Percentiles rank a stretch among this genome's conserved stretches.
These are phyloP conservation scores for Agapanthus africanus DNA, from an alignment of 106 monocot genomes.

Conservation along the genomic window DNA sequence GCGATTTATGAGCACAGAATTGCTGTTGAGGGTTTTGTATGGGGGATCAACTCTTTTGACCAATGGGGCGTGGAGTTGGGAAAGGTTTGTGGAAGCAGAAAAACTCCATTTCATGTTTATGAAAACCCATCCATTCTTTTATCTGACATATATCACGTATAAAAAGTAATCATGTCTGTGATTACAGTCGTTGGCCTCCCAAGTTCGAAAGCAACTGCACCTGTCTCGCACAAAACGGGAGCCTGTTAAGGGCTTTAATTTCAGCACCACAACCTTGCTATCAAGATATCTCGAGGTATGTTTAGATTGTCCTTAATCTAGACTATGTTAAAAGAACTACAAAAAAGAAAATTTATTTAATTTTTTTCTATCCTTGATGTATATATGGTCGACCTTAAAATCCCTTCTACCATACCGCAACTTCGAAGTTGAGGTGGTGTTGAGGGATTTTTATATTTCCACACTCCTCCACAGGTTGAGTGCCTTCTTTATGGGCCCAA, in stretches of 20 bases:
- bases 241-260: constrained; percentile 73
- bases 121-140: neutral
- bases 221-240: constrained; percentile 50
- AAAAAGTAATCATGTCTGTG: neutral
- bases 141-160: neutral
- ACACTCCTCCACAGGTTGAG: too few species aligned
- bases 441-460: too few species aligned
- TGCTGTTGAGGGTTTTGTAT: constrained; percentile 92
- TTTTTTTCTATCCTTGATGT: neutral
- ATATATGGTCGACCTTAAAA: too few species aligned
- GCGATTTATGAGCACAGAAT: constrained; percentile 95
- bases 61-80: constrained; percentile 99
- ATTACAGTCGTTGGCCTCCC: constrained; percentile 69
- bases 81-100: constrained; percentile 45
- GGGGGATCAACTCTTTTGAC: constrained; percentile 98
- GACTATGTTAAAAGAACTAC: neutral
- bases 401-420: too few species aligned
- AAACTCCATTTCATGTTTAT: neutral
- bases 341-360: neutral
- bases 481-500: too few species aligned
- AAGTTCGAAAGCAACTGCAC: constrained; percentile 85
- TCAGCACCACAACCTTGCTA: constrained; percentile 72
- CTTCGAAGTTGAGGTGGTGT: too few species aligned
- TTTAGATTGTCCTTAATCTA: neutral
- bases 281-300: constrained; percentile 73